Evolutionary conservation across 331 rosid species (phyloP).

Genomic region (Ulmus americana): DNA sequence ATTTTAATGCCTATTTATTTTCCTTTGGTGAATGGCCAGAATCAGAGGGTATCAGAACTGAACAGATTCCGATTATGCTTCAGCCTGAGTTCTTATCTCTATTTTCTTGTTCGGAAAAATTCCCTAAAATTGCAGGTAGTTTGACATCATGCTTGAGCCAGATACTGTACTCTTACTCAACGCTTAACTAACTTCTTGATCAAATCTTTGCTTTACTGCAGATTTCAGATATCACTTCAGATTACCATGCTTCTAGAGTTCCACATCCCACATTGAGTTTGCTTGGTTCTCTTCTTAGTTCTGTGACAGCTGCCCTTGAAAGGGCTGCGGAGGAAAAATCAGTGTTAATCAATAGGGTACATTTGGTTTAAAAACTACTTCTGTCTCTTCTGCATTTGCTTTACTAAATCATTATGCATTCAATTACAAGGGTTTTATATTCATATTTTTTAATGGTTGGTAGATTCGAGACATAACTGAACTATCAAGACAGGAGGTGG

Average conservation of each 20-base stretch:
- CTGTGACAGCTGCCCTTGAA: conserved; percentile 64
- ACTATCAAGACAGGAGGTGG: conserved; percentile 86
- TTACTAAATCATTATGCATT: background rate
- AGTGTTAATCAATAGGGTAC: conserved; percentile 64
- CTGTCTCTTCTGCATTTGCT: background rate
- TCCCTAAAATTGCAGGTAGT: conserved; percentile 79
- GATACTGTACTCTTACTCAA: background rate
- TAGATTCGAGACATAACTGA: conserved; percentile 90
- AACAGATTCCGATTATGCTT: conserved; percentile 63
- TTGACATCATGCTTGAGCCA: conserved; percentile 6
- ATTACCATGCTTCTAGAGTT: conserved; percentile 47
- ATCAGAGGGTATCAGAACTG: conserved; percentile 67
- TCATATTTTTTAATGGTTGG: conserved; percentile 12
- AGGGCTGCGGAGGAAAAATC: conserved; percentile 84
- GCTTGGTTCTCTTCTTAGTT: conserved; percentile 61
- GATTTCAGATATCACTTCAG: conserved; percentile 47
- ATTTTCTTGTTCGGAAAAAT: conserved; percentile 77
- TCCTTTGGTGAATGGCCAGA: conserved; percentile 41
- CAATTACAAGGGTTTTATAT: background rate
- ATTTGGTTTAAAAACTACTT: conserved; percentile 5
- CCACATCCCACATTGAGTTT: conserved; percentile 69
- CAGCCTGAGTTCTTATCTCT: conserved; percentile 79
- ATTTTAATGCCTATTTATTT: conserved; percentile 9
- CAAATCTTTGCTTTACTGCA: conserved; percentile 25
- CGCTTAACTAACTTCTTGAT: background rate